Conservation (phyloP, 106 monocot species). For the Ottelia alismoides region DNA sequence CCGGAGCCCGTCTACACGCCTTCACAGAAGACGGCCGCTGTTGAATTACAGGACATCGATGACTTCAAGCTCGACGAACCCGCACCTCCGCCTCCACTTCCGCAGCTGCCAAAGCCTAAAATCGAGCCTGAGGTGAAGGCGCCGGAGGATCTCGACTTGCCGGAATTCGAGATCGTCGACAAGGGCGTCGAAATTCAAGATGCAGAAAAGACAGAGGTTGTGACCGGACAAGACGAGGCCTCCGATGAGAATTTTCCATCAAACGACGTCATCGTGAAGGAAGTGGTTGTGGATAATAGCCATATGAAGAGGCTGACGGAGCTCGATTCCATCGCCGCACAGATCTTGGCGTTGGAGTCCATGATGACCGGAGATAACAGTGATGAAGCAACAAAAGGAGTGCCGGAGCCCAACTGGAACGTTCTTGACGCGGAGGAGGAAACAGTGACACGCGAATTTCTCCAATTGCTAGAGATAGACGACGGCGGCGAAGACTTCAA, state of each 20-base stretch:
- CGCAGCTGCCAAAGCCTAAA: conserved; percentile 13
- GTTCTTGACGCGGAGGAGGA: too few species aligned
- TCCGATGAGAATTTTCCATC: conserved; percentile 17
- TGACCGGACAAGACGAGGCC: conserved; percentile 2
- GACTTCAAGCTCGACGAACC: conserved; percentile 66
- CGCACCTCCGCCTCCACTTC: not conserved
- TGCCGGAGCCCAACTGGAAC: conserved; percentile 9
- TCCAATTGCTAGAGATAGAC: too few species aligned
- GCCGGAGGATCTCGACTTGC: conserved; percentile 42
- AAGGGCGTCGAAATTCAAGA: conserved; percentile 50
- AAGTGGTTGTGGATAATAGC: conserved; percentile 51
- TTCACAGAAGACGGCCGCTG: not conserved
- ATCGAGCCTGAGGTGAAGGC: conserved; percentile 18
- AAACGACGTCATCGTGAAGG: conserved; percentile 37
- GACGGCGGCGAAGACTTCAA: conserved; percentile 28
- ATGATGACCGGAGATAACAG: too few species aligned
- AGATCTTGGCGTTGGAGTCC: too few species aligned
- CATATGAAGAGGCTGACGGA: conserved; percentile 2
- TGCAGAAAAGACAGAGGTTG: too few species aligned
- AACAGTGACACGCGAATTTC: too few species aligned
- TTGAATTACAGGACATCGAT: conserved; percentile 49
- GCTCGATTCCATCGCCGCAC: too few species aligned
- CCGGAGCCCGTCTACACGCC: conserved; percentile 19
- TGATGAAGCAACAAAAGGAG: not conserved
- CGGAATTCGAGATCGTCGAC: conserved; percentile 65